These are phyloP conservation scores for Phytophthora uliginosa DNA, from an alignment of 352 stramenopile genomes.

Conservation along the genomic window DNA sequence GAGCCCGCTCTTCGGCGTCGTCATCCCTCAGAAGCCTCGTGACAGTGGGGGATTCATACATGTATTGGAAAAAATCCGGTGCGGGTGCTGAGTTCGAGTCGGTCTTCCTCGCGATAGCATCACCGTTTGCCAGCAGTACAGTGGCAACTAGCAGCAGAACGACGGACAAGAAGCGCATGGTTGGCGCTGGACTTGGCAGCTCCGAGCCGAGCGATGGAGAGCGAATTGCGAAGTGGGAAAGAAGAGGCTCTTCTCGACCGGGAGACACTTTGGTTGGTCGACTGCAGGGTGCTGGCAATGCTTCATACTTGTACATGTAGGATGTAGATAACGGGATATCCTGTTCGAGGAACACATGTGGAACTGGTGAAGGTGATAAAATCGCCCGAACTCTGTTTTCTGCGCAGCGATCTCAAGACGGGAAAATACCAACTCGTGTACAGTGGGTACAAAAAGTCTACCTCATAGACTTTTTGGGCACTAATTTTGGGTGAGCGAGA, in stretches of 20 bases:
- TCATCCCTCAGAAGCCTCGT: background rate
- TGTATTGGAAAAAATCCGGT: background rate
- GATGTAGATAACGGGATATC: background rate
- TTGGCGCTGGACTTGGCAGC: background rate
- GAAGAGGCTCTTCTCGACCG: background rate
- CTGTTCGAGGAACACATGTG: background rate
- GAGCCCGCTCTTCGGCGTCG: slow-evolving; percentile 1
- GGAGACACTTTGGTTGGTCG: background rate
- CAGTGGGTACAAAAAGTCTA: too few species aligned
- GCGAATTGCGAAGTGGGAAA: background rate
- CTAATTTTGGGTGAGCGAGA: too few species aligned
- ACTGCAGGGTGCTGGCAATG: background rate
- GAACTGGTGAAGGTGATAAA: background rate
- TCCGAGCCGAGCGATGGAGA: background rate
- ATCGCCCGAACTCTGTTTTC: background rate
- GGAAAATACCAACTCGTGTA: background rate
- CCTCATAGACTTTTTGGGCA: too few species aligned
- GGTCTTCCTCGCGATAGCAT: background rate
- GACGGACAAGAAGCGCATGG: background rate
- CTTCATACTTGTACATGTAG: background rate
- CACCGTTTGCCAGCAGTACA: background rate
- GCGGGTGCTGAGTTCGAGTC: background rate
- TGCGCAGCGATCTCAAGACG: background rate
- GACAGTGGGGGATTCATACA: background rate
- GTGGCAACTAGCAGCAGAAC: background rate